Evolutionary conservation across 768 basidiomycete genomes (phyloP).

Genomic region (Trametes villosa): DNA sequence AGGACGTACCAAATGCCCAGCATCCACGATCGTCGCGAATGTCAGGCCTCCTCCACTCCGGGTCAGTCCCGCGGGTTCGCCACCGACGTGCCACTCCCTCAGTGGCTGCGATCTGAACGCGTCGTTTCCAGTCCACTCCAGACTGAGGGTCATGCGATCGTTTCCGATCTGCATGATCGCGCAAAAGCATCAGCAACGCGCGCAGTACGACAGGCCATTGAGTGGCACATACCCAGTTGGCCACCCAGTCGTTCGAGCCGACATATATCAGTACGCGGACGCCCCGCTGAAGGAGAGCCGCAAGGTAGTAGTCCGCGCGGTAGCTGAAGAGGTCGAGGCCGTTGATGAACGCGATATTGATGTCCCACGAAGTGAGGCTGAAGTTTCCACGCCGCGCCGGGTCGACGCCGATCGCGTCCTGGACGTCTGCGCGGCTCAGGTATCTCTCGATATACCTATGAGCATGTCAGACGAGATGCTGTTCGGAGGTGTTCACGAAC

Average conservation of each 20-base stretch:
- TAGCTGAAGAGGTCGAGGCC: constrained; percentile 43
- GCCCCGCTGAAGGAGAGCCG: constrained; percentile 55
- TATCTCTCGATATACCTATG: constrained; percentile 58
- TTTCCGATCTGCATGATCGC: constrained; percentile 46
- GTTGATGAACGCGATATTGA: constrained; percentile 51
- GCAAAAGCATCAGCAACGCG: no score
- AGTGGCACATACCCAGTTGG: constrained; percentile 49
- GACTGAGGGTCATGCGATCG: constrained; percentile 61
- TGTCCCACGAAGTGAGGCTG: constrained; percentile 42
- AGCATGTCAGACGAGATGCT: not conserved
- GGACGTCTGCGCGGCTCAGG: constrained; percentile 60
- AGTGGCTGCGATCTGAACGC: no score
- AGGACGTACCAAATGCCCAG: no score
- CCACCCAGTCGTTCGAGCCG: constrained; percentile 57
- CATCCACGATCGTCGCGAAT: no score
- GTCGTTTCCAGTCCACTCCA: no score
- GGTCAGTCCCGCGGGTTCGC: no score
- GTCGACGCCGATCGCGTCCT: constrained; percentile 65
- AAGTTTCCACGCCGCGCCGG: constrained; percentile 43
- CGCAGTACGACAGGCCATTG: not conserved
- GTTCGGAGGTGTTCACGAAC: not conserved
- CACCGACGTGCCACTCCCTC: no score
- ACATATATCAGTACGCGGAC: constrained; percentile 57
- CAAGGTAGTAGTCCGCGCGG: constrained; percentile 45
- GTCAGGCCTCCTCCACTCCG: no score